Percentiles rank a stretch among this genome's conserved stretches.
Conservation (phyloP, 805 yeast genomes). For the Torulaspora microellipsoides region DNA sequence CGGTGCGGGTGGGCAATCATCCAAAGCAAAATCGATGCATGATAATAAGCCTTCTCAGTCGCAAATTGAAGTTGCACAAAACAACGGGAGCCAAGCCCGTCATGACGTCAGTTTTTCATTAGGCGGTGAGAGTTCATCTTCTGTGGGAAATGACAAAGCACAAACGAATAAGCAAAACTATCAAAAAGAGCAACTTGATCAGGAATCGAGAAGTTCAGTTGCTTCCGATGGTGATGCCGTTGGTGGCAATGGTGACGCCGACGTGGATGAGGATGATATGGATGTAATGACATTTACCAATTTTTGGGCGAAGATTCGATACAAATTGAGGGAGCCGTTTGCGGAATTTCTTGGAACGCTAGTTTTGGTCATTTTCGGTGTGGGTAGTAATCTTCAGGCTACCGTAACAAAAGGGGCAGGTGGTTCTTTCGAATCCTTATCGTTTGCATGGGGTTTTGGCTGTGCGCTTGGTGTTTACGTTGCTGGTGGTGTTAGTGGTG, state of each 20-base stretch:
- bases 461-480: conserved; percentile 42
- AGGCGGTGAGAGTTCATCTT: conserved; percentile 15
- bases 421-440: conserved; percentile 38
- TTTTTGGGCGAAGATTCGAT: conserved; percentile 18
- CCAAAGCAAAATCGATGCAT: conserved; percentile 1
- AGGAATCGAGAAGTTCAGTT: conserved; percentile 1
- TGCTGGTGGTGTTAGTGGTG: conserved; percentile 48
- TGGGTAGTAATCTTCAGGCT: conserved; percentile 42
- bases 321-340: conserved; percentile 36
- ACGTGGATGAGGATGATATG: conserved; percentile 4
- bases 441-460: conserved; percentile 45
- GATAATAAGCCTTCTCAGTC: neutral
- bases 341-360: conserved; percentile 45
- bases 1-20: neutral
- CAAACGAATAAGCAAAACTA: neutral
- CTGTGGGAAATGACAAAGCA: conserved; percentile 6
- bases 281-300: conserved; percentile 14
- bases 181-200: conserved; percentile 2
- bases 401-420: conserved; percentile 34
- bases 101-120: conserved; percentile 12
- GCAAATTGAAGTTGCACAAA: neutral
- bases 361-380: conserved; percentile 41
- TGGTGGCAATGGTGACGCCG: conserved; percentile 6
- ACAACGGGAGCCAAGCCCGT: neutral
- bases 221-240: conserved; percentile 1